Base-by-base conservation (phyloP, 495 filamentous ascomycete genomes). In the Neurospora intermedia region DNA sequence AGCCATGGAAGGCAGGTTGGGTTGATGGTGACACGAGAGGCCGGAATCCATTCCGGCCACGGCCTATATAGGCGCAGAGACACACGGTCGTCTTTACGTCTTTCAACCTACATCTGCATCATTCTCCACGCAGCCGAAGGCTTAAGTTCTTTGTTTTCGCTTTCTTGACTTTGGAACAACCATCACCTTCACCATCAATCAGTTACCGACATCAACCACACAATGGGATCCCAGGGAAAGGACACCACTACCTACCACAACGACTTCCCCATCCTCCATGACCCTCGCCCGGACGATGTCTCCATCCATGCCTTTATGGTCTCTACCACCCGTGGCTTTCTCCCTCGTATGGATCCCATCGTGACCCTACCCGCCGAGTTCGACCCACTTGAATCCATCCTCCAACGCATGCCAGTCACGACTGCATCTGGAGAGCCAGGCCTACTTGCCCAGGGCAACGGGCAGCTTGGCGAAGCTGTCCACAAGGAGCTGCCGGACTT, bases 261-360 rank as follows among this genome's bases (percentile, higher is more conserved):
- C 15, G 54, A 18, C 54, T 84, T 83, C 74, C 74, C 76, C 73
- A 78, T 85, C 72, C 75, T 85, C 15, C 76, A 81, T 41, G 80
- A 83, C 76, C 81, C 82, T 69, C 78, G 69, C 42, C 83, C 84
- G 1, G 69, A 82, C 48, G 82, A 85, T 75, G 75, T 62, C 48
- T 83, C 84, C 70, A 84, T 96, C 27, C 91, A 91, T 42, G 89
- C 93, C 69, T 97, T 97, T 86, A 94, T 94, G 84, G 92, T 96
- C 75, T 95, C 93, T 69, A 93, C 89, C 3, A 88, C 90, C 1
- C 87, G 92, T 48, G 94, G 94, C 70, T 97, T 97, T 82, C 85
- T 93, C 48, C 90, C 91, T 2, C 85, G 90, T 2, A 83, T 85
- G 79, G 85, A 91, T 71, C 91, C 91, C 48, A 78, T 91, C 75